Evolutionary conservation across 805 yeast genomes (phyloP), one percentile per base, ranked within the genome.

Genomic region (Zygoascus biomembranicola): DNA sequence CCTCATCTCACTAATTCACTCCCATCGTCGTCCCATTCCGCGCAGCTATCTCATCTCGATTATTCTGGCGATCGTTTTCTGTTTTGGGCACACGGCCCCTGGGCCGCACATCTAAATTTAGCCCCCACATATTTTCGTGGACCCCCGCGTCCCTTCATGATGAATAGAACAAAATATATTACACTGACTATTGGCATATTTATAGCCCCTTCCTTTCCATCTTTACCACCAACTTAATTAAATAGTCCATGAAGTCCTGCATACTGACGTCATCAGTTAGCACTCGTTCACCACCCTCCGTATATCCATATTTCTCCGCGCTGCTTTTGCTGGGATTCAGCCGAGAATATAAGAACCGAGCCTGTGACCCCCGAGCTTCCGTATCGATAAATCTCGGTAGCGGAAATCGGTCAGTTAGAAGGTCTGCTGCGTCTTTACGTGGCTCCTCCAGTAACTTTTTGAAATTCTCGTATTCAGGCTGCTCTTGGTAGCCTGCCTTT

Each of bases 331-430:
- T 84, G 48, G 98, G 98, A 68, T 90, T 90, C 70, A 90, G 78
- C 70, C 87, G 88, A 26, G 96, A 85, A 70, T 87, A 83, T 69
- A 90, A 77, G 75, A 90, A 90, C 75, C 98, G 81, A 1, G 97
- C 96, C 72, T 90, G 98, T 14, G 96, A 87, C 52, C 96, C 96
- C 62, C 96, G 95, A 63, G 90, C 96, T 68, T 90, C 96, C 56
- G 96, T 87, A 63, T 90, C 95, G 62, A 90, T 89, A 63, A 90
- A 90, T 73, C 97, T 79, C 50, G 98, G 98, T 64, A 90, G 76
- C 60, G 98, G 98, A 79, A 87, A 90, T 67, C 98, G 80, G 66
- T 90, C 97, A 43, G 84, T 79, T 63, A 90, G 79, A 57, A 90
- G 75, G 60, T 85, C 90, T 13, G 95, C 90, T 26, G 97, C 97